Conservation (phyloP, 75 land plant genomes). For the Picea glauca region DNA sequence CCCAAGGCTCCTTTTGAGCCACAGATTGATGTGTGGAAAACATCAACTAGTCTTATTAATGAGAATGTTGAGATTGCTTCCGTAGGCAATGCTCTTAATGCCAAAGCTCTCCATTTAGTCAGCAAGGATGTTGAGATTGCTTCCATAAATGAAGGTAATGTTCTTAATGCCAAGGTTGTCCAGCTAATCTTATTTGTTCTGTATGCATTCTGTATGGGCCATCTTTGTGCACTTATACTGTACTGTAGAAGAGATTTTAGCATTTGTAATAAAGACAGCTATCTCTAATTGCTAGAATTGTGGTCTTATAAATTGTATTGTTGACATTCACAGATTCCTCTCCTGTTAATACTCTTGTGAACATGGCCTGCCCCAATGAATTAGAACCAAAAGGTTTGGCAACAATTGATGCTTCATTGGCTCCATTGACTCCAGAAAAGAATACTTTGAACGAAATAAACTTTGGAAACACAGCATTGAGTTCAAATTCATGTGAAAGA, state of each 20-base stretch:
- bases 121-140: no score
- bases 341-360: not conserved
- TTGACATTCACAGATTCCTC: not conserved
- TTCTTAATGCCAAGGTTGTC: no score
- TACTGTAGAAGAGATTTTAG: not conserved
- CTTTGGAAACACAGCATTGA: not conserved
- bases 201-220: no score
- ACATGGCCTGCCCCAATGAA: not conserved
- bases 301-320: not conserved
- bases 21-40: not conserved
- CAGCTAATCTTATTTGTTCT: no score
- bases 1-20: not conserved
- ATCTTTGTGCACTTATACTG: not conserved
- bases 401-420: not conserved
- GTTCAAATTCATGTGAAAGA: not conserved
- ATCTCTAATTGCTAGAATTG: not conserved
- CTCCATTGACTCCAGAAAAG: not conserved
- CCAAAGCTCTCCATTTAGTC: no score
- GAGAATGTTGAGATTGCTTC: constrained; percentile 6
- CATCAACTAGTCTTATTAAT: not conserved
- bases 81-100: no score
- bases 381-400: not conserved
- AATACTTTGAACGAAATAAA: not conserved
- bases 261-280: not conserved
- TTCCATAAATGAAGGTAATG: not conserved